Evolutionary conservation across 116 monocot genomes (phyloP).

Genomic region (Dioscorea cayenensis): DNA sequence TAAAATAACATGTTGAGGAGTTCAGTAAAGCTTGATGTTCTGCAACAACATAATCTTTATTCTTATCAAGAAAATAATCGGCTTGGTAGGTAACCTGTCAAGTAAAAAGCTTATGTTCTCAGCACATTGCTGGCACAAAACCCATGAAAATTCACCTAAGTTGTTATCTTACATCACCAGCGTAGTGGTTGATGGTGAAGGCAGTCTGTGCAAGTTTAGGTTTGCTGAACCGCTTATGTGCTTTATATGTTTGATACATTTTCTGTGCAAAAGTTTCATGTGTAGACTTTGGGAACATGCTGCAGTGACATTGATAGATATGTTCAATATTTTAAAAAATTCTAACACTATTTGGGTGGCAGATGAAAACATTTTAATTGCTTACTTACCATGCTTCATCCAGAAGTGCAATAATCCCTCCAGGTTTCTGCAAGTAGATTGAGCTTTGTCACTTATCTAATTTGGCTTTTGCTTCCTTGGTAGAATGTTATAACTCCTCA

Average conservation of each 20-base stretch:
- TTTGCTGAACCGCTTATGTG: slow-evolving; percentile 92
- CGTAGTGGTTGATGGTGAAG: slow-evolving; percentile 97
- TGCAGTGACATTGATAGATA: slow-evolving; percentile 20
- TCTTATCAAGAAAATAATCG: slow-evolving; percentile 93
- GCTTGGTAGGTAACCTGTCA: slow-evolving; percentile 92
- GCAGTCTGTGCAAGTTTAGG: slow-evolving; percentile 92
- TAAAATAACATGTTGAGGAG: slow-evolving; percentile 65
- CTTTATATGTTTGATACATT: slow-evolving; percentile 95
- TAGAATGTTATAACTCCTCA: background rate
- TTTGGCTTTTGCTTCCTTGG: too few species aligned
- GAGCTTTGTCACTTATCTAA: too few species aligned
- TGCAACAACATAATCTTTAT: slow-evolving; percentile 95
- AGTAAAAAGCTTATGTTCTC: slow-evolving; percentile 3
- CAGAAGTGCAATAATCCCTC: slow-evolving; percentile 97
- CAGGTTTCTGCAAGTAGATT: slow-evolving; percentile 70
- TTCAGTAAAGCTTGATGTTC: slow-evolving; percentile 90
- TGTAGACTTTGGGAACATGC: slow-evolving; percentile 99
- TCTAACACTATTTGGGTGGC: background rate
- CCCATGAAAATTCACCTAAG: background rate
- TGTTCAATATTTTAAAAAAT: too few species aligned
- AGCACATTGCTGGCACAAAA: background rate
- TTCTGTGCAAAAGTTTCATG: slow-evolving; percentile 98
- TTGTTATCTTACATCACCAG: slow-evolving; percentile 76
- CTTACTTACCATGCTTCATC: slow-evolving; percentile 98
- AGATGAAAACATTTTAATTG: background rate